phyloP scores from a whole-genome alignment of 306 rosid species.

The Biancaea sappan region DNA sequence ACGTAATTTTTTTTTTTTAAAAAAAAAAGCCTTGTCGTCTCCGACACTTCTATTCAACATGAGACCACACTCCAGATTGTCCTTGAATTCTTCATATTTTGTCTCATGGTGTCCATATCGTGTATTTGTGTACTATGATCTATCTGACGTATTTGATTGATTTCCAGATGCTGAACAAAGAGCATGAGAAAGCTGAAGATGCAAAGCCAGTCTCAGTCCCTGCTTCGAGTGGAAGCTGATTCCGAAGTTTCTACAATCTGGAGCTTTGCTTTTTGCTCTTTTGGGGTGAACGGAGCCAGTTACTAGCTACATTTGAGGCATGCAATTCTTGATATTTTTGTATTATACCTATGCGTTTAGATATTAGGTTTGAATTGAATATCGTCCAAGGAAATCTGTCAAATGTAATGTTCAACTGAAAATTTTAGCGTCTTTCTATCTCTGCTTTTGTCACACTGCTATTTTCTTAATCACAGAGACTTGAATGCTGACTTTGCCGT shows the following conservation, averaged over 20 bases:
- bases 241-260: background rate
- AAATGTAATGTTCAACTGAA: background rate
- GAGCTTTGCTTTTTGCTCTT: constrained; percentile 11
- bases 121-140: background rate
- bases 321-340: constrained; percentile 36
- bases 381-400: background rate
- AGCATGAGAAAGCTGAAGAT: constrained; percentile 73
- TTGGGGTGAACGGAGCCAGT: background rate
- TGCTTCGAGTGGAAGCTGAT: constrained; percentile 38
- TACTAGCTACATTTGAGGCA: constrained; percentile 26
- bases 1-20: too few relatives aligned
- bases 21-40: too few relatives aligned
- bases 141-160: background rate
- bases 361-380: background rate
- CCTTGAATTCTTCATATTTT: too few relatives aligned
- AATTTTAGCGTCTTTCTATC: background rate
- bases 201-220: constrained; percentile 49
- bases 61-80: too few relatives aligned
- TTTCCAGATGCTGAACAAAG: constrained; percentile 65
- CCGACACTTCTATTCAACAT: too few relatives aligned
- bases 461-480: background rate
- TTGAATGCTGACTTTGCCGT: background rate
- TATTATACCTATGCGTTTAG: constrained; percentile 6
- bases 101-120: too few relatives aligned
- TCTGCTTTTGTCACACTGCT: background rate